These are phyloP conservation scores for Lichina pygmaea DNA, from an alignment of 495 filamentous ascomycete genomes.

Conservation along the genomic window DNA sequence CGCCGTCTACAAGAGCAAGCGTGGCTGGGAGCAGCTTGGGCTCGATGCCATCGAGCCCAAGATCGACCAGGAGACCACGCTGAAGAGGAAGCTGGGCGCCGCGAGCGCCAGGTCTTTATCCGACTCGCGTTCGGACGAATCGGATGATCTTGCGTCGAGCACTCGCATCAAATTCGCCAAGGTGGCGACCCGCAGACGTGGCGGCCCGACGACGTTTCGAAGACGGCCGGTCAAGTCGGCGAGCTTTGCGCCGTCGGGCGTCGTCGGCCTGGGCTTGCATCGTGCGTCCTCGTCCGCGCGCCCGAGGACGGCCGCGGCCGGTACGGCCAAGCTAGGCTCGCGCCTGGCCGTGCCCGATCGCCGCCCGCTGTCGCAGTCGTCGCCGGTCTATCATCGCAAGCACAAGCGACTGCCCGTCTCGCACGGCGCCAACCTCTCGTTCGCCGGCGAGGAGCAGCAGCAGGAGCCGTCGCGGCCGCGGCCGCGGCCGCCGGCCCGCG, in stretches of 20 bases:
- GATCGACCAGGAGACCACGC: neutral
- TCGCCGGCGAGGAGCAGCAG: constrained; percentile 28
- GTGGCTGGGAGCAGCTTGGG: constrained; percentile 60
- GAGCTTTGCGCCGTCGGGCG: too few relatives aligned
- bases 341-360: neutral
- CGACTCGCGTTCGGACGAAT: neutral
- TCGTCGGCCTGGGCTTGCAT: neutral
- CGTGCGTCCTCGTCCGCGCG: neutral
- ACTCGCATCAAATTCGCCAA: neutral
- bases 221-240: too few relatives aligned
- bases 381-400: constrained; percentile 40
- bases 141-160: neutral
- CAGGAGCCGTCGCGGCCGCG: constrained; percentile 1
- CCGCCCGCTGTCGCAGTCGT: constrained; percentile 39
- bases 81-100: neutral
- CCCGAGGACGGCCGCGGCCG: neutral
- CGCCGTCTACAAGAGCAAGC: constrained; percentile 85
- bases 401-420: constrained; percentile 35
- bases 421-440: constrained; percentile 34
- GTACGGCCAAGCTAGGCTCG: too few relatives aligned
- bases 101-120: neutral
- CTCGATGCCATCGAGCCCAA: constrained; percentile 46
- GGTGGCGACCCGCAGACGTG: too few relatives aligned
- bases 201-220: too few relatives aligned
- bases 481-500: constrained; percentile 3